phyloP scores from a whole-genome alignment of 768 basidiomycete species.

The Boletus reticuloceps region DNA sequence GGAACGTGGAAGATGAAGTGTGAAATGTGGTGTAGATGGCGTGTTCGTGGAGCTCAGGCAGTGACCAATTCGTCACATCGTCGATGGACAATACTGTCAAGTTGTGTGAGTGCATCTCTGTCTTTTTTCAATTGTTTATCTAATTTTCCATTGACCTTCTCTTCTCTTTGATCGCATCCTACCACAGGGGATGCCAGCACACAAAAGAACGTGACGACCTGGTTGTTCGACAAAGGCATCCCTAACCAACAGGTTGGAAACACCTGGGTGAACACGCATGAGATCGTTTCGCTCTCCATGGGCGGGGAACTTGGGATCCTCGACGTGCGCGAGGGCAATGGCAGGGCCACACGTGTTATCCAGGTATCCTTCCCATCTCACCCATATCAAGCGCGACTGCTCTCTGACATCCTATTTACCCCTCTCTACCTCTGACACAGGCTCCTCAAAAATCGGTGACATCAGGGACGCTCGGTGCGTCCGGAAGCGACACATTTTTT shows the following conservation, averaged over 20 bases:
- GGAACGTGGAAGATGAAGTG: neutral
- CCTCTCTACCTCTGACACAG: slow-evolving; percentile 34
- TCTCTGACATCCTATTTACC: neutral
- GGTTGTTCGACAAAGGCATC: slow-evolving; percentile 73
- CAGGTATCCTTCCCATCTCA: slow-evolving; percentile 43
- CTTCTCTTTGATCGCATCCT: neutral
- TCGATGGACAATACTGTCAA: slow-evolving; percentile 87
- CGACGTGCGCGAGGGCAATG: slow-evolving; percentile 61
- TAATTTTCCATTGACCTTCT: neutral
- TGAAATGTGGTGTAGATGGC: slow-evolving; percentile 48
- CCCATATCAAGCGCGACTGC: neutral
- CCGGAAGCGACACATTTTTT: slow-evolving; percentile 59
- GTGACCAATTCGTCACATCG: slow-evolving; percentile 71
- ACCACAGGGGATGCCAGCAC: slow-evolving; percentile 76
- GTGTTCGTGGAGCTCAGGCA: slow-evolving; percentile 78
- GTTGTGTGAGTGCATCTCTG: slow-evolving; percentile 51
- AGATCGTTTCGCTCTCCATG: slow-evolving; percentile 81
- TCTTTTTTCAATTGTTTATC: neutral
- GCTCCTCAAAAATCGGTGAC: slow-evolving; percentile 84
- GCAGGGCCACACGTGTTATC: slow-evolving; percentile 59
- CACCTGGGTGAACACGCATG: slow-evolving; percentile 69
- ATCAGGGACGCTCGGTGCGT: slow-evolving; percentile 43
- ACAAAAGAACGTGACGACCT: slow-evolving; percentile 62
- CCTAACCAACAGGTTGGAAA: slow-evolving; percentile 85
- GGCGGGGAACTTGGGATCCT: slow-evolving; percentile 80